Conservation (phyloP, 2,329 filamentous ascomycete species). For the Davidsoniella eucalypti region DNA sequence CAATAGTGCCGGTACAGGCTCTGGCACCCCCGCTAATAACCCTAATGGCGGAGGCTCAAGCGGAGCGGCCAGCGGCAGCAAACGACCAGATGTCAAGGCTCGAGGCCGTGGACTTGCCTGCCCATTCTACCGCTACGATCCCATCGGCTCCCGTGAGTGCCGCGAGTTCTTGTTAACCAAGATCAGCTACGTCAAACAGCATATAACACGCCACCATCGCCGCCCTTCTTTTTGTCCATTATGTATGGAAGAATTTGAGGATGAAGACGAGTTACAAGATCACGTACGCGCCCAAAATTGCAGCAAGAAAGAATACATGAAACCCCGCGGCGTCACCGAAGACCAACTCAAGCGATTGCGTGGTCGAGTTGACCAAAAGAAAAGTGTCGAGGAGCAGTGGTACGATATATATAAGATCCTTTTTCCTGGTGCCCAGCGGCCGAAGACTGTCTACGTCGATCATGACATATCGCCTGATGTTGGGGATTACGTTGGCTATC, state of each 20-base stretch:
- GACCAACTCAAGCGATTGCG: constrained; percentile 14
- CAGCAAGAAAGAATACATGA: constrained; percentile 8
- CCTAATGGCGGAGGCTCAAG: no score
- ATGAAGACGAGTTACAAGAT: constrained; percentile 12
- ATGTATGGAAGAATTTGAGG: constrained; percentile 14
- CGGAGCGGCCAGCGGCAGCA: neutral
- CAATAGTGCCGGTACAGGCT: no score
- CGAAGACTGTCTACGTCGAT: constrained; percentile 15
- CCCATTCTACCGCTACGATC: constrained; percentile 16
- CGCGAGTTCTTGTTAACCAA: constrained; percentile 15
- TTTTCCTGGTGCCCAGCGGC: constrained; percentile 14
- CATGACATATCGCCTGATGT: constrained; percentile 14
- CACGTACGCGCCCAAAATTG: constrained; percentile 14
- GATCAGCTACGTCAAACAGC: constrained; percentile 18
- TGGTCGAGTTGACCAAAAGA: constrained; percentile 15
- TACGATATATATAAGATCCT: constrained; percentile 15
- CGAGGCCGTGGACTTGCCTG: constrained; percentile 14
- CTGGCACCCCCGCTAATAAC: constrained; percentile 3
- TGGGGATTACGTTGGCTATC: constrained; percentile 13
- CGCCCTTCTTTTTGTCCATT: constrained; percentile 16
- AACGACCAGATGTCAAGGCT: constrained; percentile 9
- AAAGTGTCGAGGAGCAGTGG: constrained; percentile 15
- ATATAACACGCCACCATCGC: constrained; percentile 15
- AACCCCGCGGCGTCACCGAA: constrained; percentile 14
- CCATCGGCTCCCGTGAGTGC: constrained; percentile 14